phyloP scores from a whole-genome alignment of 352 stramenopile species.

The Pythium periplocum region DNA sequence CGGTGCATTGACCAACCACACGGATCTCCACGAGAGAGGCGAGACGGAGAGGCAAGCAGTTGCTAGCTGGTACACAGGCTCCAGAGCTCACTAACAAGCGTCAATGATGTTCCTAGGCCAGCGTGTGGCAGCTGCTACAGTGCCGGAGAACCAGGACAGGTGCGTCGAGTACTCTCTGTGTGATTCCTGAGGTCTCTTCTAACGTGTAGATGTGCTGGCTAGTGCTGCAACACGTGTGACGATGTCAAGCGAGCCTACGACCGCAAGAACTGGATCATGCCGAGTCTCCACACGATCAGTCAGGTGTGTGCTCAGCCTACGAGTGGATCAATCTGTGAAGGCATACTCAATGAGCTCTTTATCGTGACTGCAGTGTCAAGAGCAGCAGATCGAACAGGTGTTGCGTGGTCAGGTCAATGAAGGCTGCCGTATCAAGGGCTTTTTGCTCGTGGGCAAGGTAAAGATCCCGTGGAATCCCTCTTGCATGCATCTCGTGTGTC shows the following conservation, averaged over 20 bases:
- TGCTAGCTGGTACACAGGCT: not conserved
- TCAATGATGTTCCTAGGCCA: conserved; percentile 20
- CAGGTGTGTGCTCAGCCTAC: conserved; percentile 25
- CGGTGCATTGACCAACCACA: conserved; percentile 64
- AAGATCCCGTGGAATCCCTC: not conserved
- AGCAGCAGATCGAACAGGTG: conserved; percentile 70
- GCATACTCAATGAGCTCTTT: not conserved
- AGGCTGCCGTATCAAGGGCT: conserved; percentile 72
- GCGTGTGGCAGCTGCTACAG: conserved; percentile 75
- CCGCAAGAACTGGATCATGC: conserved; percentile 69
- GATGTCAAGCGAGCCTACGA: conserved; percentile 52
- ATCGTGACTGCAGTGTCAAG: conserved; percentile 49
- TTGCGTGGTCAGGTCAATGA: conserved; percentile 69
- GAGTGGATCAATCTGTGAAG: too few relatives aligned
- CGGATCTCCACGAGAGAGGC: conserved; percentile 37
- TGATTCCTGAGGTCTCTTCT: conserved; percentile 1
- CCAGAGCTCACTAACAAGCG: not conserved
- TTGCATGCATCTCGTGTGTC: not conserved
- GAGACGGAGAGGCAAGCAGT: conserved; percentile 38
- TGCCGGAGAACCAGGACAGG: conserved; percentile 51
- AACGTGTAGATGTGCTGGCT: not conserved
- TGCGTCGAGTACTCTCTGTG: conserved; percentile 9
- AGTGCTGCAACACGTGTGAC: conserved; percentile 27
- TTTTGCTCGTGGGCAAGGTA: conserved; percentile 74
- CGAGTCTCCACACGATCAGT: conserved; percentile 66